These are phyloP conservation scores for Rhizomucor pusillus DNA, from an alignment of 371 early-diverging fungal genomes.

Conservation along the genomic window DNA sequence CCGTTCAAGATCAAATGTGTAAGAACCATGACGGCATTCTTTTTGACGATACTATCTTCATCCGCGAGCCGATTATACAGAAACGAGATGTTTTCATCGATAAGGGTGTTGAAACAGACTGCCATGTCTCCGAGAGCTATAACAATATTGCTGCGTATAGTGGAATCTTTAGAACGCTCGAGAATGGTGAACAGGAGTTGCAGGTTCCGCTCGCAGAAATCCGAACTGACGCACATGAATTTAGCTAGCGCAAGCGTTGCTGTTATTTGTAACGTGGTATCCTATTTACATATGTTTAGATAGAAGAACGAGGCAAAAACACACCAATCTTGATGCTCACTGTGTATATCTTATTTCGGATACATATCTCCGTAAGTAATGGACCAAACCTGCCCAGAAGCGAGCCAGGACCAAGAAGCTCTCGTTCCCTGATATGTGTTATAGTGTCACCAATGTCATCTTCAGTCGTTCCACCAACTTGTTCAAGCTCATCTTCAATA, in stretches of 20 bases:
- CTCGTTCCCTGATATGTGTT: slow-evolving; percentile 82
- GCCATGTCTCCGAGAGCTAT: slow-evolving; percentile 97
- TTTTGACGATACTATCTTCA: slow-evolving; percentile 76
- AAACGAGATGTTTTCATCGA: slow-evolving; percentile 91
- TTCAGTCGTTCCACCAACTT: slow-evolving; percentile 88
- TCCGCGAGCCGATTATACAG: slow-evolving; percentile 89
- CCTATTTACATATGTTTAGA: slow-evolving; percentile 35
- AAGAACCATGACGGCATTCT: slow-evolving; percentile 96
- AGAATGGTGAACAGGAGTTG: slow-evolving; percentile 88
- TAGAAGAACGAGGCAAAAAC: neutral
- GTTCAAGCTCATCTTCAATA: slow-evolving; percentile 80
- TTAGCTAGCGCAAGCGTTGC: slow-evolving; percentile 88
- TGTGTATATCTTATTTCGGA: slow-evolving; percentile 74
- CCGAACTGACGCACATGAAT: slow-evolving; percentile 93
- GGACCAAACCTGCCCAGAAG: slow-evolving; percentile 82
- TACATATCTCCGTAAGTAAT: slow-evolving; percentile 77
- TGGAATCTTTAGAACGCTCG: slow-evolving; percentile 76
- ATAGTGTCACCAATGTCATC: slow-evolving; percentile 94
- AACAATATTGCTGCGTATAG: slow-evolving; percentile 83
- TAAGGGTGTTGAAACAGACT: slow-evolving; percentile 90
- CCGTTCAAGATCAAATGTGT: slow-evolving; percentile 96
- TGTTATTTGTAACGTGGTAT: slow-evolving; percentile 77
- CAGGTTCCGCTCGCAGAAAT: slow-evolving; percentile 91
- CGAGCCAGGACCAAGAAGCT: slow-evolving; percentile 77
- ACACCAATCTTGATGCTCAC: slow-evolving; percentile 39